Evolutionary conservation across 108 stramenopile species (phyloP).

Genomic region (Cyclotella atomus): DNA sequence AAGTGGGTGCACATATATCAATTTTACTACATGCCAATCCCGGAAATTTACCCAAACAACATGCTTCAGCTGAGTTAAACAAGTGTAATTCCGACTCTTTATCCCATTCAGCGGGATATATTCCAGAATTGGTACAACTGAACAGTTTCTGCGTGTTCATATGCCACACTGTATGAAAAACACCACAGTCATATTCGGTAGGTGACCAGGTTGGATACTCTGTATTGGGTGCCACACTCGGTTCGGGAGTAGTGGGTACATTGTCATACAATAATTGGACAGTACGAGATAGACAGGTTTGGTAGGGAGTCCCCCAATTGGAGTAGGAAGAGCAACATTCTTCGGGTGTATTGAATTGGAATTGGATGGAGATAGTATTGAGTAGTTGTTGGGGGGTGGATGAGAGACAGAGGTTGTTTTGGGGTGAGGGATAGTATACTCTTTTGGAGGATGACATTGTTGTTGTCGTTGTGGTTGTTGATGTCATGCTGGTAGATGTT

Average conservation of each 20-base stretch:
- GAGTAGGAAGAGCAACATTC: neutral
- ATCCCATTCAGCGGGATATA: constrained; percentile 7
- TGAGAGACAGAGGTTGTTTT: constrained; percentile 4
- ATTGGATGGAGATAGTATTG: neutral
- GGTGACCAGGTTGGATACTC: constrained; percentile 3
- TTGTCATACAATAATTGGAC: neutral
- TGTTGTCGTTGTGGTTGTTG: neutral
- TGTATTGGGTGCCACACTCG: neutral
- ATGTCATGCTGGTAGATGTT: neutral
- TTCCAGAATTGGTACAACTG: neutral
- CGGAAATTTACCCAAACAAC: constrained; percentile 3
- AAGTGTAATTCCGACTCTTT: neutral
- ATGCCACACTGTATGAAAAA: neutral
- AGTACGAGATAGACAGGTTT: neutral
- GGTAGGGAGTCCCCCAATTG: neutral
- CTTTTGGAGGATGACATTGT: neutral
- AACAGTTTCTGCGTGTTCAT: constrained; percentile 1
- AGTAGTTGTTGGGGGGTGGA: too few species aligned
- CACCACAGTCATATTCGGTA: neutral
- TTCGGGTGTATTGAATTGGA: neutral
- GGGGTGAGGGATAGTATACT: neutral
- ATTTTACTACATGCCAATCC: neutral
- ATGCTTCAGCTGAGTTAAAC: neutral
- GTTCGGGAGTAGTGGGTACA: neutral
- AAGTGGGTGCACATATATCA: neutral